Evolutionary conservation across 768 basidiomycete genomes (phyloP).

Genomic region (Russula lepida): DNA sequence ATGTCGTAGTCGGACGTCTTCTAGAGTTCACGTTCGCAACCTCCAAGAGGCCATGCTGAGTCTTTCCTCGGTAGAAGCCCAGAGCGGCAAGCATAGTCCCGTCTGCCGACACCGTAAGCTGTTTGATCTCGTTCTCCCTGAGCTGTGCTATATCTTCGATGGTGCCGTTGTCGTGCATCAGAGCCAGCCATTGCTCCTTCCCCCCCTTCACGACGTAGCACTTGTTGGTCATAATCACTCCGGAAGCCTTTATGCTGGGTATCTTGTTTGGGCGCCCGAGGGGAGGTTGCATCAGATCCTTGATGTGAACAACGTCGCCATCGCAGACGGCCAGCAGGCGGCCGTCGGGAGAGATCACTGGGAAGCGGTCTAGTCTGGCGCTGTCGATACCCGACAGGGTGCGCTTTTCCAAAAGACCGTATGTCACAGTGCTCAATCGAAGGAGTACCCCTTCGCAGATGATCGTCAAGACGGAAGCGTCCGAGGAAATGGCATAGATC

Average conservation of each 20-base stretch:
- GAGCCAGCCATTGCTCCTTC: conserved; percentile 2
- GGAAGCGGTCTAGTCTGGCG: conserved; percentile 6
- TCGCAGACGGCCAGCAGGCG: conserved; percentile 10
- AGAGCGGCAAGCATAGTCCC: background rate
- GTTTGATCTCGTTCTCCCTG: conserved; percentile 1
- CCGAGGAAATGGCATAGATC: conserved; percentile 5
- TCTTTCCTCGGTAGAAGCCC: conserved; percentile 8
- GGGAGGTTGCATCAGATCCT: conserved; percentile 7
- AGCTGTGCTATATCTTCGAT: conserved; percentile 9
- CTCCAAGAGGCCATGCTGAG: conserved; percentile 3
- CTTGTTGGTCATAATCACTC: background rate
- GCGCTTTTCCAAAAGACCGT: background rate
- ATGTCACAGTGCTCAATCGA: background rate
- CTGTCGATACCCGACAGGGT: background rate
- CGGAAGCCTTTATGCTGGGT: conserved; percentile 2
- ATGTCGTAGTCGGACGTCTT: conserved; percentile 1
- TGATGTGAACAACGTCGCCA: conserved; percentile 4
- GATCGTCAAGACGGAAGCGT: conserved; percentile 5
- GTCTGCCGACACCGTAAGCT: conserved; percentile 1
- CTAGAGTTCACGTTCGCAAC: conserved; percentile 8
- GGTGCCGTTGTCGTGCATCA: conserved; percentile 3
- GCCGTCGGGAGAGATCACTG: conserved; percentile 5
- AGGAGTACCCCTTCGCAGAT: conserved; percentile 3
- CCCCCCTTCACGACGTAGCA: conserved; percentile 9
- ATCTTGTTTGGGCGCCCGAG: background rate